Evolutionary conservation across 1,284 basidiomycete species (phyloP).

Genomic region (Schizophyllum commune): DNA sequence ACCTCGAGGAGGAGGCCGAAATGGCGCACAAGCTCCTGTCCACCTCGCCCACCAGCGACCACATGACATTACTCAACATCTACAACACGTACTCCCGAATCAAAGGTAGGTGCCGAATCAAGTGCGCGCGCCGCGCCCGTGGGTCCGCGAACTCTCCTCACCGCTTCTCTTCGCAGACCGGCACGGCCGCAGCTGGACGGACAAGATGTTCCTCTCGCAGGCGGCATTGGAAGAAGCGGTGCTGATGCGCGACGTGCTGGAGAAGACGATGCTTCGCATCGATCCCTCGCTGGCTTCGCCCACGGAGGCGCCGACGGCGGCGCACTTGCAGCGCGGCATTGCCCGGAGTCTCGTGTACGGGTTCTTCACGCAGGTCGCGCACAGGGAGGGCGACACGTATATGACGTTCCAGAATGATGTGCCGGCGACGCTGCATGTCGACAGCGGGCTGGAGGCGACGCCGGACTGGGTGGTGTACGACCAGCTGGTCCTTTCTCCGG

Average conservation of each 20-base stretch:
- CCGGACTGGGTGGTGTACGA: background rate
- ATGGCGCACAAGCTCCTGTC: constrained; percentile 44
- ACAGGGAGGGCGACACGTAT: background rate
- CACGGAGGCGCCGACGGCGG: background rate
- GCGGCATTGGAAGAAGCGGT: background rate
- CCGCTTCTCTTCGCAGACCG: background rate
- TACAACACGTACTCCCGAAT: constrained; percentile 47
- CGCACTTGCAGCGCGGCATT: background rate
- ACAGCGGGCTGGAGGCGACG: background rate
- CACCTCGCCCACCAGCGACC: constrained; percentile 76
- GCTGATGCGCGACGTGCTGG: background rate
- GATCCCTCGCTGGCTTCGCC: background rate
- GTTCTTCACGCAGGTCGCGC: background rate
- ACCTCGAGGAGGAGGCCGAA: constrained; percentile 5
- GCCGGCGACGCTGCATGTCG: background rate
- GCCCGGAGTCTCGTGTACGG: background rate
- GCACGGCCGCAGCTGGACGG: background rate
- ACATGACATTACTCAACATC: constrained; percentile 70
- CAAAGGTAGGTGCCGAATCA: background rate
- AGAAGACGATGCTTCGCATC: background rate
- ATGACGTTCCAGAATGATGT: background rate
- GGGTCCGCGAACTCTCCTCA: background rate
- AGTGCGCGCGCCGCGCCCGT: background rate
- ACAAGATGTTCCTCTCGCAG: background rate
- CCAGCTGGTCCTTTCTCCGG: background rate